These are phyloP conservation scores for Gypsophila paniculata DNA, from an alignment of 179 eudicot genomes.

Conservation along the genomic window DNA sequence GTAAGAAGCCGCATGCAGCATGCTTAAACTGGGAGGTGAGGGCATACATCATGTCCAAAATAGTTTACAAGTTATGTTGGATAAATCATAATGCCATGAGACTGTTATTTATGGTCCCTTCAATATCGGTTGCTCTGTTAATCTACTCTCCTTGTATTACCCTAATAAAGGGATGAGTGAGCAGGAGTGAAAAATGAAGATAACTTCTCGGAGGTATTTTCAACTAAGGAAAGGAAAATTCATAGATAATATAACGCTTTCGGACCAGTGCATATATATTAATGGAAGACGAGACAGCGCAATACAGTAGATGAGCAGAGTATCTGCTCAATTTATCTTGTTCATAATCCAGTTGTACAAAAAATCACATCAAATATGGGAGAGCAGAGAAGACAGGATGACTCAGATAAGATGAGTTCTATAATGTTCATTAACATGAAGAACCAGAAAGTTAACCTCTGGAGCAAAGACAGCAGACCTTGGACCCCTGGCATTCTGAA, in stretches of 20 bases:
- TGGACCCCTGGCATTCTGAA: constrained; percentile 66
- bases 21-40: constrained; percentile 1
- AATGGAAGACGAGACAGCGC: constrained; percentile 2
- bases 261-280: background rate
- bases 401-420: background rate
- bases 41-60: constrained; percentile 8
- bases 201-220: background rate
- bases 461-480: constrained; percentile 51
- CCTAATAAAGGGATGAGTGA: background rate
- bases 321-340: background rate
- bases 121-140: background rate
- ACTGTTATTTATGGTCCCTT: constrained; percentile 6
- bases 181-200: background rate
- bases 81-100: constrained; percentile 4
- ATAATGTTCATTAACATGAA: constrained; percentile 1
- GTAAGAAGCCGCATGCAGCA: constrained; percentile 11
- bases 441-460: constrained; percentile 35
- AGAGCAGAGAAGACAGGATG: background rate
- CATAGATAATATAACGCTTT: background rate
- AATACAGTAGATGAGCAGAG: background rate
- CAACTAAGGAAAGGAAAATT: background rate
- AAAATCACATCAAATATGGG: background rate
- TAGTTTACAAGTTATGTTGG: background rate
- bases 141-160: constrained; percentile 4
- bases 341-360: background rate